Percentiles rank a stretch among this genome's conserved stretches.
These are phyloP conservation scores for Ziziphus jujuba DNA, from an alignment of 306 rosid species.

Conservation along the genomic window DNA sequence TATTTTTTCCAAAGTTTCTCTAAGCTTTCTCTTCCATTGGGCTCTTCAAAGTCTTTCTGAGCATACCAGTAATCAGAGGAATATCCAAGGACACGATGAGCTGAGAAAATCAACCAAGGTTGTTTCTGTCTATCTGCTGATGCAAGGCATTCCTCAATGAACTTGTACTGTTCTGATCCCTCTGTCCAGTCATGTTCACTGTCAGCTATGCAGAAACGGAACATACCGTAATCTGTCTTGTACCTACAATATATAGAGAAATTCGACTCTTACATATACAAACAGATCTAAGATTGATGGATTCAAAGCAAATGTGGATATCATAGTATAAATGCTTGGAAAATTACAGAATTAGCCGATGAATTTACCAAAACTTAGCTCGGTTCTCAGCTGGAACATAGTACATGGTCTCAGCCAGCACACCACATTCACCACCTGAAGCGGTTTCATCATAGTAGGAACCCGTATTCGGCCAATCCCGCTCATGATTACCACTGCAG, in stretches of 20 bases:
- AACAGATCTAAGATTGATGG: background rate
- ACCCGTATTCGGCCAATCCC: slow-evolving; percentile 88
- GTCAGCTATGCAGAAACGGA: slow-evolving; percentile 84
- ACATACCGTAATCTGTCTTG: slow-evolving; percentile 84
- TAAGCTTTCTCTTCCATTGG: slow-evolving; percentile 92
- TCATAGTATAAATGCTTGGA: background rate
- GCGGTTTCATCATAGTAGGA: slow-evolving; percentile 72
- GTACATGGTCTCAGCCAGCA: slow-evolving; percentile 77
- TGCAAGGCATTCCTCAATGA: slow-evolving; percentile 79
- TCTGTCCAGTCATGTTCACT: slow-evolving; percentile 90
- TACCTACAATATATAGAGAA: slow-evolving; percentile 49
- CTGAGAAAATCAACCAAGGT: slow-evolving; percentile 89
- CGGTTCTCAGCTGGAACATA: slow-evolving; percentile 88
- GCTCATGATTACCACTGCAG: slow-evolving; percentile 90
- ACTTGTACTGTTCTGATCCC: slow-evolving; percentile 77
- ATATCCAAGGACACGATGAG: slow-evolving; percentile 88
- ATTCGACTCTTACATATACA: background rate
- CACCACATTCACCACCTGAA: slow-evolving; percentile 97
- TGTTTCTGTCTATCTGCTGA: slow-evolving; percentile 84
- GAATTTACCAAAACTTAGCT: slow-evolving; percentile 73
- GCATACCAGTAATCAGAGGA: slow-evolving; percentile 62
- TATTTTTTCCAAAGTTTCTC: slow-evolving; percentile 91
- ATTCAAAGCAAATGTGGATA: background rate
- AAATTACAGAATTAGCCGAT: background rate
- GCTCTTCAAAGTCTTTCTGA: slow-evolving; percentile 76